phyloP scores from a whole-genome alignment of 2,329 filamentous ascomycete genomes.

The Aspergillus felis region DNA sequence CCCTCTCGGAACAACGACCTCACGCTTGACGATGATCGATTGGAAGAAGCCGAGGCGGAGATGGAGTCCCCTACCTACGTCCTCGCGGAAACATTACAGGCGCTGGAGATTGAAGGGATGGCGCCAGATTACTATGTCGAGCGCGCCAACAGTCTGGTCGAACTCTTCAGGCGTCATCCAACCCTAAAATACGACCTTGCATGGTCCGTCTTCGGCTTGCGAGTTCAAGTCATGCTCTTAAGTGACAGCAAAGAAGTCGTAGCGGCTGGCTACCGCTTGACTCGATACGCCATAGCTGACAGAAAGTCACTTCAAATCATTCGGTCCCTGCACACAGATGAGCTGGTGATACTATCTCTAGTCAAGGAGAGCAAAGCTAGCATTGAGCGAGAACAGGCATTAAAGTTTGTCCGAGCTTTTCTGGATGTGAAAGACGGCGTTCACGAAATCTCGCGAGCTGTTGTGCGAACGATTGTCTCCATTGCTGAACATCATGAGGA shows the following conservation, averaged over 20 bases:
- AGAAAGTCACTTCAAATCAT: constrained; percentile 85
- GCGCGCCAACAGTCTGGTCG: constrained; percentile 86
- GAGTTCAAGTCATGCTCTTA: constrained; percentile 92
- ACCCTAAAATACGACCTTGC: constrained; percentile 94
- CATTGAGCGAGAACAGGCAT: constrained; percentile 90
- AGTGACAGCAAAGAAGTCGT: constrained; percentile 95
- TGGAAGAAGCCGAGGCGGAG: constrained; percentile 61
- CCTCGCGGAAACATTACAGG: constrained; percentile 83
- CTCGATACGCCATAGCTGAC: constrained; percentile 91
- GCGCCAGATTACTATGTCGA: constrained; percentile 92
- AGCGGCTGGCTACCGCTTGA: constrained; percentile 88
- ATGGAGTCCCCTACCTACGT: constrained; percentile 86
- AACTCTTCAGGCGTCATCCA: constrained; percentile 89
- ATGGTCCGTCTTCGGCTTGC: constrained; percentile 89
- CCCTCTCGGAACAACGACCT: constrained; percentile 39
- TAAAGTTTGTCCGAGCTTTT: constrained; percentile 94
- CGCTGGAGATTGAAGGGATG: constrained; percentile 82
- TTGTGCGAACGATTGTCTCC: constrained; percentile 85
- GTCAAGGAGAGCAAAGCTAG: constrained; percentile 97
- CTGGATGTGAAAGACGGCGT: constrained; percentile 92
- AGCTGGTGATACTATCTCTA: constrained; percentile 83
- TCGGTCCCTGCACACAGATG: constrained; percentile 82
- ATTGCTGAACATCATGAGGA: constrained; percentile 85
- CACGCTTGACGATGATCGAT: constrained; percentile 34
- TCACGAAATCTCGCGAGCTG: constrained; percentile 76